Base-by-base conservation (phyloP, 1,284 basidiomycete species). In the Meira nashicola region DNA sequence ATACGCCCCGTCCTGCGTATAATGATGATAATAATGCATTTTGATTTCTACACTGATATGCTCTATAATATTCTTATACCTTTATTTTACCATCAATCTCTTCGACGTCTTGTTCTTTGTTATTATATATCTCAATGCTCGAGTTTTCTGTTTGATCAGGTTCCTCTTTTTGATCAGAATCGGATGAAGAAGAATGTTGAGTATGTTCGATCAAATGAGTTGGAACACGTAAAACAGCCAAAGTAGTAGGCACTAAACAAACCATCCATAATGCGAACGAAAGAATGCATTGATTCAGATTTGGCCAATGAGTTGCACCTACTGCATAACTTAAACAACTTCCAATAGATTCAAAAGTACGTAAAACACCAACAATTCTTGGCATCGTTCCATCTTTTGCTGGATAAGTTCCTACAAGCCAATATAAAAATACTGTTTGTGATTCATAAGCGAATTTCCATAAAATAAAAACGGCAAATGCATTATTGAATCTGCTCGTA, bases 271-370 rank as follows among this genome's bases (percentile, higher is more conserved):
- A 46, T 23, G 54, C 39, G 21, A 55, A 40, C 12, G 12, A 15
- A 14, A 55, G 54, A 28, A 55, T 55, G 25, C 54, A 46, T 23
- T 55, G 54, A 25, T 55, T 55, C 39, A 55, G 54, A 14, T n/a
- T 15, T 14, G 54, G 3, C 54, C 54, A 55, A 11, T 55, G 38
- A 14, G 54, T 39, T 15, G 54, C 54, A 25, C 54, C 54, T 11
- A 55, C 54, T 17, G 9, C 54, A 33, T 55, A 55, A 21, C 17
- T n/a, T 15, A 55, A 28, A 15, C 15, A 14, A 38, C 40, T 55
- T 2, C 54, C 54, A 21, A 55, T 15, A 15, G 28, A 39, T 21
- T 55, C 54, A 41, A 55, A 55, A 12, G 54, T 21, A n/a, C 54
- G 23, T 38, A 55, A 28, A 14, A 55, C 23, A n/a, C 54, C 54